phyloP scores from a whole-genome alignment of 2,329 filamentous ascomycete species.

The Fusarium incarnatum region DNA sequence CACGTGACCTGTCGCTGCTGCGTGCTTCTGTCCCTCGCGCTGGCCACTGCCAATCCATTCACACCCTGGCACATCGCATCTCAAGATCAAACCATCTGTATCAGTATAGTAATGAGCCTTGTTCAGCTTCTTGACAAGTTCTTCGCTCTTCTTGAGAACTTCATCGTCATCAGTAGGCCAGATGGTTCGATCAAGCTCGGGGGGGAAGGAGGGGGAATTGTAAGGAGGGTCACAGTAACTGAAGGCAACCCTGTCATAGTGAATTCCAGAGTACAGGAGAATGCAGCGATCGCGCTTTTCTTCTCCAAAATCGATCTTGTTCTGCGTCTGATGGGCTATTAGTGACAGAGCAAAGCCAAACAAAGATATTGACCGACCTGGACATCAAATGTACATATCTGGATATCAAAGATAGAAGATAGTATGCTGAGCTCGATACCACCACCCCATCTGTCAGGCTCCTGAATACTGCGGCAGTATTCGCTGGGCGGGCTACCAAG shows the following conservation, averaged over 20 bases:
- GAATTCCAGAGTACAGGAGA: conserved; percentile 90
- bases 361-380: conserved; percentile 53
- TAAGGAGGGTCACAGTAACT: conserved; percentile 70
- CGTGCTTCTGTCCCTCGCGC: conserved; percentile 71
- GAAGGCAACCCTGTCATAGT: conserved; percentile 91
- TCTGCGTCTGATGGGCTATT: conserved; percentile 46
- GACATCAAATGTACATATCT: conserved; percentile 88
- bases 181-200: conserved; percentile 77
- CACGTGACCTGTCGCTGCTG: conserved; percentile 68
- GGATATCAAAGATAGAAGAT: conserved; percentile 84
- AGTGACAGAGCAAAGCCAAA: neutral
- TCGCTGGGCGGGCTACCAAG: conserved; percentile 77
- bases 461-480: conserved; percentile 86
- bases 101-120: conserved; percentile 89
- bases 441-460: conserved; percentile 87
- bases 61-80: conserved; percentile 75
- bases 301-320: conserved; percentile 76
- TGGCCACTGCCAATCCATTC: conserved; percentile 76
- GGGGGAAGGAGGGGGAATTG: conserved; percentile 67
- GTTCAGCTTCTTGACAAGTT: conserved; percentile 72
- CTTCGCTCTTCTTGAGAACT: conserved; percentile 75
- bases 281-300: conserved; percentile 76
- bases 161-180: conserved; percentile 69
- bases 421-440: conserved; percentile 90
- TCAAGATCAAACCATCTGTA: conserved; percentile 81